phyloP scores from a whole-genome alignment of 768 basidiomycete species.

The Boletus rubropictus region DNA sequence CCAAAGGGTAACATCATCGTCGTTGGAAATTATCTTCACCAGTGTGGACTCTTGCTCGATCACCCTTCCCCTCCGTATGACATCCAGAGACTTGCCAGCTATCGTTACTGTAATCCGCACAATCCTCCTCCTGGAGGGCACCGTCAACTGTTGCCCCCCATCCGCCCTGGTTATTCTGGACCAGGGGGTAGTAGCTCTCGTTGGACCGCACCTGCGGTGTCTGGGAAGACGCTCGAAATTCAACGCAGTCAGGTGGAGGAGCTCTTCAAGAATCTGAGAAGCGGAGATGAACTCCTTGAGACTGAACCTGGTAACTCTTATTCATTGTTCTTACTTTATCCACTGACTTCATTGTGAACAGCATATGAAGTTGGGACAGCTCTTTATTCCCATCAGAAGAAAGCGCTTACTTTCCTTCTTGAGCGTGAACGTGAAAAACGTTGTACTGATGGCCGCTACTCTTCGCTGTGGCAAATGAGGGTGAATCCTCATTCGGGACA shows the following conservation, averaged over 20 bases:
- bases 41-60: conserved; percentile 65
- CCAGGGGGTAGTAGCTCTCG: conserved; percentile 36
- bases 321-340: conserved; percentile 14
- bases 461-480: conserved; percentile 67
- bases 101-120: conserved; percentile 87
- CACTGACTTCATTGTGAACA: conserved; percentile 29
- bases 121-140: conserved; percentile 71
- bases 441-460: conserved; percentile 52
- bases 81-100: conserved; percentile 48
- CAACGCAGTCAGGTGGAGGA: conserved; percentile 93
- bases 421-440: conserved; percentile 74
- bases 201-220: conserved; percentile 53
- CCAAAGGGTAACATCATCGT: conserved; percentile 88
- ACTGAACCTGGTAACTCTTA: conserved; percentile 71
- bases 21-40: conserved; percentile 71
- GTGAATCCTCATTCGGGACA: conserved; percentile 42
- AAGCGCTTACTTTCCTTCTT: conserved; percentile 91
- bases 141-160: conserved; percentile 36
- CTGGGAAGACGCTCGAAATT: conserved; percentile 80
- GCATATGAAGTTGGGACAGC: conserved; percentile 72
- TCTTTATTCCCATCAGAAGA: conserved; percentile 97
- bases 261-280: conserved; percentile 82
- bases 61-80: conserved; percentile 73
- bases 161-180: conserved; percentile 38
- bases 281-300: conserved; percentile 81